Evolutionary conservation across 202 grass and related monocot species (phyloP), one percentile per base, ranked within the genome.

Genomic region (Saccharum hybrid): DNA sequence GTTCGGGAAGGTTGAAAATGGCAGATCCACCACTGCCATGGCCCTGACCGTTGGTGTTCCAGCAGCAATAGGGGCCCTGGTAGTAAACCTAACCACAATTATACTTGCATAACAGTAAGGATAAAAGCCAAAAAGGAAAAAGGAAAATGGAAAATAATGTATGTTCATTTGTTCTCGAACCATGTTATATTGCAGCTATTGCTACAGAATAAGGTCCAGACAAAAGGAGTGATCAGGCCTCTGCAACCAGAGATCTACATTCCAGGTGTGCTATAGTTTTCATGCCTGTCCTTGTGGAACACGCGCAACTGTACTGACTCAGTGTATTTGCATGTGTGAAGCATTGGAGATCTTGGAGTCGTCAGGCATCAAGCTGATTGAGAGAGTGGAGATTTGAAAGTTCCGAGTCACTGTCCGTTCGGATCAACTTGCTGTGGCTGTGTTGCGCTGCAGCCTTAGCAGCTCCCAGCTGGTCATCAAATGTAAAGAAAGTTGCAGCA

Each of bases 261-360:
- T 79, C 96, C 96, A 40, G 96, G 96, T 98, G 15, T 80, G 49
- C 83, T 60, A 13, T 5, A 28, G 34, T 12, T 68, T 73, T 74
- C 6, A 8, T 33, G 10, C 10, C 0, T 69, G 5, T 67, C 39
- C 72, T 31, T 59, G 51, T 66, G n/a, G 15, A 66, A 60, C 18
- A n/a, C 14, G 45, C 34, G 56, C 18, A 16, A 62, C n/a, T 8
- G 38, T 83, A 40, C 61, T 90, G 68, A 84, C 16, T 22, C 76
- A 0, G 45, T 77, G 28, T 65, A 15, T 63, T 75, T 83, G 66
- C 11, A 1, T 61, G 12, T 67, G 46, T 94, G 85, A 85, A 98
- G 96, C 96, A 68, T 82, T 98, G 86, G 83, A 98, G 79, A 90
- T 98, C 57, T 37, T 98, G 88, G 87, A 96, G 66, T 75, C 89